A percentile compares a stretch with the other conserved stretches of the same genome.
phyloP scores from a whole-genome alignment of 441 rosid species.

The Erodium chrysanthum region DNA sequence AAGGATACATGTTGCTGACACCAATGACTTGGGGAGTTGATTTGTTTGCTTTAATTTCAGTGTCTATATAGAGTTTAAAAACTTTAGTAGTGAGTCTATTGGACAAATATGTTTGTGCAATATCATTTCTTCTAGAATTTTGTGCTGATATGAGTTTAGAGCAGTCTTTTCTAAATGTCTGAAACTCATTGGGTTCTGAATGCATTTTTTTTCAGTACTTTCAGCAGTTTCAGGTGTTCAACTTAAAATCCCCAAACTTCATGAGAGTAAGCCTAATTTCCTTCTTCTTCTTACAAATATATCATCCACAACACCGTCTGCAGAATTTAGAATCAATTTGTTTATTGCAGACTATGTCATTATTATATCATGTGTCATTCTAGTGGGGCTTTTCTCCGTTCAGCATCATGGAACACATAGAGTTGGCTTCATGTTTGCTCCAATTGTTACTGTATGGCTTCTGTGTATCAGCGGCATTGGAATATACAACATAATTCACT shows the following conservation, averaged over 20 bases:
- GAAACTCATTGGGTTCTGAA: neutral
- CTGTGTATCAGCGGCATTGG: conserved; percentile 84
- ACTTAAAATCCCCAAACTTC: conserved; percentile 46
- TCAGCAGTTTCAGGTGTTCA: conserved; percentile 73
- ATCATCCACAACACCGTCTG: neutral
- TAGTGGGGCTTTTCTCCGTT: conserved; percentile 85
- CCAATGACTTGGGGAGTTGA: neutral
- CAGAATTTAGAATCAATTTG: conserved; percentile 9
- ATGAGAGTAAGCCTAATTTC: conserved; percentile 47
- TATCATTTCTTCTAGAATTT: too few species aligned
- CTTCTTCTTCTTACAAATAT: conserved; percentile 8
- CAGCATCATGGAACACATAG: conserved; percentile 94
- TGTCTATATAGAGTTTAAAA: neutral
- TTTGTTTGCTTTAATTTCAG: neutral
- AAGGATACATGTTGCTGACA: neutral
- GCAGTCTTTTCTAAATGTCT: neutral
- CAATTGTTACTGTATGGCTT: conserved; percentile 72
- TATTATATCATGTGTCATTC: conserved; percentile 82
- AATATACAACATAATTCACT: conserved; percentile 63
- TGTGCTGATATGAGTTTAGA: neutral
- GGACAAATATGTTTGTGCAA: neutral
- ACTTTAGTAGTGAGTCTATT: neutral
- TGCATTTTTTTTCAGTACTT: conserved; percentile 40
- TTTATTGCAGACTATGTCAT: conserved; percentile 67
- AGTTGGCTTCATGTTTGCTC: conserved; percentile 81